Base-by-base conservation (phyloP, 2,329 filamentous ascomycete genomes). In the Botrytis elliptica region DNA sequence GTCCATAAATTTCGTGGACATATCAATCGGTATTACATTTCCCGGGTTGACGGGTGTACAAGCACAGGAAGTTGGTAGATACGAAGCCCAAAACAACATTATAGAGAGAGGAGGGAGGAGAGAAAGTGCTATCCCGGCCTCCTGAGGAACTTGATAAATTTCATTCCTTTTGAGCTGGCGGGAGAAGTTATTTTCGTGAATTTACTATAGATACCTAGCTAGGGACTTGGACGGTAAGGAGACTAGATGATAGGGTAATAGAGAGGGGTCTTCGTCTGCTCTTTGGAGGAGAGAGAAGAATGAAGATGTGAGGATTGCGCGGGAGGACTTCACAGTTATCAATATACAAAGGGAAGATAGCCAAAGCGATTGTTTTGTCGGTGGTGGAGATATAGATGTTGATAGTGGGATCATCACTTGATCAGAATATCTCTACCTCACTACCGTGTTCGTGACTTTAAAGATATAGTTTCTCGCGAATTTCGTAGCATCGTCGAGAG, bases 401-500 rank as follows among this genome's bases (percentile, higher is more conserved):
- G 8, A 38, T 68, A 18, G 68, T 71, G 5, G 49, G 52, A 29
- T 64, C 46, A 7, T 73, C 33, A 3, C 59, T 63, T 3, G 74
- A 38, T 20, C 16, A 62, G 36, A 62, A 76, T 29, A 71, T 76
- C 72, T 25, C 16, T 4, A 57, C n/a, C 14, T 60, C 49, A 8
- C 22, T 68, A 3, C 73, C 73, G 4, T 40, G 38, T 75, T 76
- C 60, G 9, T 62, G 36, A 72, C 42, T 4, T 55, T 60, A 16
- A 76, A 72, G 3, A 49, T 57, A 10, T 69, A 44, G 1, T 67
- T 72, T 10, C 42, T 57, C 10, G 33, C 60, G 3, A 67, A 73
- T n/a, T 74, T 42, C n/a, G 70, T 68, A 14, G 63, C 72, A n/a
- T 76, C 70, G n/a, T 74, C 73, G 62, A 20, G 73, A 36, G 12